These are phyloP conservation scores for Blastomyces emzantsi DNA, from an alignment of 2,329 filamentous ascomycete genomes.

Conservation along the genomic window DNA sequence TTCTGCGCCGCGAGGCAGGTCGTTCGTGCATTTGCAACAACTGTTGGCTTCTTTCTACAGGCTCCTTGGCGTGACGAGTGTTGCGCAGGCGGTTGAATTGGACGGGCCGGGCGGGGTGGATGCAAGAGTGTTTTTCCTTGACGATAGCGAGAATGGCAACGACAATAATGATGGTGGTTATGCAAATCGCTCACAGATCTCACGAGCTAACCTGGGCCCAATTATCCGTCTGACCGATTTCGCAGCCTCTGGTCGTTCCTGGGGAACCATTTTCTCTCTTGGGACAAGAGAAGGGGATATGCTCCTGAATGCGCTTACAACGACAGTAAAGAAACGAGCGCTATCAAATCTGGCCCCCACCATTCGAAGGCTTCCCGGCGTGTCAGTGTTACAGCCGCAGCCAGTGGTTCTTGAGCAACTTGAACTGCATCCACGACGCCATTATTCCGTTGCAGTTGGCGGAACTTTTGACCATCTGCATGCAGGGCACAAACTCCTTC, in stretches of 20 bases:
- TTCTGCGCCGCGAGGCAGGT: conserved; percentile 44
- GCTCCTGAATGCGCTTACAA: conserved; percentile 41
- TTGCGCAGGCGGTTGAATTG: conserved; percentile 53
- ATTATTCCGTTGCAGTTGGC: conserved; percentile 66
- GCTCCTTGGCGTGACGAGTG: conserved; percentile 63
- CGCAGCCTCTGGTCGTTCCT: conserved; percentile 48
- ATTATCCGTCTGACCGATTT: conserved; percentile 44
- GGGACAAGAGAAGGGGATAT: conserved; percentile 56
- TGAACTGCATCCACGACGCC: conserved; percentile 21
- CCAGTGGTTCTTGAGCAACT: neutral
- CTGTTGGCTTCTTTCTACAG: conserved; percentile 70
- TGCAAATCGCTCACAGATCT: neutral
- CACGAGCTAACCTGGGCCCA: conserved; percentile 12
- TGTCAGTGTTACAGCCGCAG: neutral
- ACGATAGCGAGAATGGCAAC: conserved; percentile 41
- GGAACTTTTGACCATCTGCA: conserved; percentile 97
- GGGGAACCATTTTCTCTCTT: conserved; percentile 57
- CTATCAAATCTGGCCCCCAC: neutral
- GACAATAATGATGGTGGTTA: conserved; percentile 8
- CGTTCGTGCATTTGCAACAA: conserved; percentile 62
- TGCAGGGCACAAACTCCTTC: conserved; percentile 87
- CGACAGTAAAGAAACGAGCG: conserved; percentile 2
- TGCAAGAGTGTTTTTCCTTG: conserved; percentile 62
- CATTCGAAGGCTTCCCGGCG: conserved; percentile 11
- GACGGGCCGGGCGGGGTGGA: conserved; percentile 64